Percentiles rank a stretch among this genome's conserved stretches.
These are phyloP conservation scores for Brasilioporus rufonigricans DNA, from an alignment of 768 basidiomycete species.

Conservation along the genomic window DNA sequence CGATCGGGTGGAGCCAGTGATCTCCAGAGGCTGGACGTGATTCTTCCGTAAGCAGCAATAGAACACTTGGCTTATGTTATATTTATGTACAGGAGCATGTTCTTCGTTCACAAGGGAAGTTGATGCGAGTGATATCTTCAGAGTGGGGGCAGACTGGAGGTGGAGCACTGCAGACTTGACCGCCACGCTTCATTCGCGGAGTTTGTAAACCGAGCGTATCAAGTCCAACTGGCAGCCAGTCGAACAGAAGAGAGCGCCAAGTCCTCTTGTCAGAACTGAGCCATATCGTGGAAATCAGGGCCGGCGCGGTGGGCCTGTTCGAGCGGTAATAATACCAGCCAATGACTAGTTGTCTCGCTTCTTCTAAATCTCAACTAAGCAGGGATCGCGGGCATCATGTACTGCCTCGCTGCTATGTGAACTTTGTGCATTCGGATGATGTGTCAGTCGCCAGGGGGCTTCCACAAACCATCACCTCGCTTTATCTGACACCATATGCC, in stretches of 20 bases:
- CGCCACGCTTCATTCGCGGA: conserved; percentile 34
- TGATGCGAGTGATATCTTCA: background rate
- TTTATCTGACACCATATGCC: conserved; percentile 22
- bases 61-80: conserved; percentile 3
- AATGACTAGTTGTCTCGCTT: conserved; percentile 18
- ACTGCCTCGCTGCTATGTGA: conserved; percentile 27
- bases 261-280: background rate
- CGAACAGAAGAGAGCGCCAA: background rate
- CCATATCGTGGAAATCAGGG: conserved; percentile 10
- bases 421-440: conserved; percentile 21
- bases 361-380: conserved; percentile 11
- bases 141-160: too few relatives aligned
- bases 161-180: conserved; percentile 1
- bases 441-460: conserved; percentile 21
- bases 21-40: conserved; percentile 1
- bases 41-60: background rate
- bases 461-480: conserved; percentile 20
- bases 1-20: conserved; percentile 18
- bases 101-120: background rate
- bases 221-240: background rate
- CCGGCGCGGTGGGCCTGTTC: background rate
- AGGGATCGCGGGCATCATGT: conserved; percentile 18
- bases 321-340: conserved; percentile 28
- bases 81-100: conserved; percentile 19
- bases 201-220: conserved; percentile 21